Evolutionary conservation across 306 rosid species (phyloP).

Genomic region (Vigna reflexopilosa): DNA sequence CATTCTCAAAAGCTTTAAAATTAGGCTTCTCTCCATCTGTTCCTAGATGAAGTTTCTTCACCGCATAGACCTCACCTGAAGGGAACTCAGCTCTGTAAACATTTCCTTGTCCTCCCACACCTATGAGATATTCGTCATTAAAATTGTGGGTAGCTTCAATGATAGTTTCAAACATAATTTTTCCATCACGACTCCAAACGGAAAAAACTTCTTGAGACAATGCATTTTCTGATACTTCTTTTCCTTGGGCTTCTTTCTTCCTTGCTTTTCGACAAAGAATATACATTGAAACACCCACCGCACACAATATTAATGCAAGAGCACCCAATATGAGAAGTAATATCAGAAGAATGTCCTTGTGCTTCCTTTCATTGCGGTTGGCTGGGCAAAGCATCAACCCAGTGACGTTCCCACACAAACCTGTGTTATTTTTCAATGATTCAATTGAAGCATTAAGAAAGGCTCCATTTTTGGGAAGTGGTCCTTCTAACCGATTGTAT

Average conservation of each 20-base stretch:
- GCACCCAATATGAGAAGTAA: conserved; percentile 4
- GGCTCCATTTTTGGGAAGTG: conserved; percentile 34
- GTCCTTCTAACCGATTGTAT: conserved; percentile 39
- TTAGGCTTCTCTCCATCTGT: conserved; percentile 18
- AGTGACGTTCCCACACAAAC: conserved; percentile 41
- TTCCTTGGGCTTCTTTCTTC: neutral
- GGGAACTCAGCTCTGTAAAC: conserved; percentile 40
- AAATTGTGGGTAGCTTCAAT: conserved; percentile 44
- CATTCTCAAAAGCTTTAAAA: conserved; percentile 31
- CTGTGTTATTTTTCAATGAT: conserved; percentile 35
- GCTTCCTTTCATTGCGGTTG: neutral
- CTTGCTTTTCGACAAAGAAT: conserved; percentile 16
- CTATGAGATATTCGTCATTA: conserved; percentile 29
- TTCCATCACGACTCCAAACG: conserved; percentile 39
- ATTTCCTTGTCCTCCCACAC: conserved; percentile 33
- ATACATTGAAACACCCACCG: conserved; percentile 21
- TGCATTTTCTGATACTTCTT: neutral
- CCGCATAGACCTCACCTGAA: conserved; percentile 26
- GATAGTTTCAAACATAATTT: conserved; percentile 30
- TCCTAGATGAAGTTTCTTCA: conserved; percentile 39
- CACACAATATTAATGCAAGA: conserved; percentile 8
- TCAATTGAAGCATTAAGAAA: conserved; percentile 41
- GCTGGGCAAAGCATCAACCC: conserved; percentile 35
- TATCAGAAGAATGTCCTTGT: neutral
- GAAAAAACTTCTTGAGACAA: conserved; percentile 28